phyloP scores from a whole-genome alignment of 148 eudicot species.

The Rhododendron vialii region DNA sequence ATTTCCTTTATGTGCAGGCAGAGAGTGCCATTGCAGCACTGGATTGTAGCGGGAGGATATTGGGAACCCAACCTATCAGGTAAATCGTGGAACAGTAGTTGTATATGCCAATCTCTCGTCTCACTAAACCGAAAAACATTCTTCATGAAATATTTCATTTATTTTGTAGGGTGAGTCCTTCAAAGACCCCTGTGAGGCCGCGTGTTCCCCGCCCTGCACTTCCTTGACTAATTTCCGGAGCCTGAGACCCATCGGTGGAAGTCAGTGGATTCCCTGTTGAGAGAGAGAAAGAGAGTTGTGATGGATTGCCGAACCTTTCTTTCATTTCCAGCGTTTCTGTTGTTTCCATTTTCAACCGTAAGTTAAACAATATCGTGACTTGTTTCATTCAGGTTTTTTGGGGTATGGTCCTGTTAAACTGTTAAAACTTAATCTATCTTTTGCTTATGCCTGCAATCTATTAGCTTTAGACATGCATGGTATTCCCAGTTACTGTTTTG shows the following conservation, averaged over 20 bases:
- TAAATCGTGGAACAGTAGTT: conserved; percentile 12
- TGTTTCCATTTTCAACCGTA: conserved; percentile 2
- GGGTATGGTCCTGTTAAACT: conserved; percentile 4
- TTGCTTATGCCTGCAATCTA: conserved; percentile 9
- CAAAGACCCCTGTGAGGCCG: conserved; percentile 97
- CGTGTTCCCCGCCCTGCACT: conserved; percentile 44
- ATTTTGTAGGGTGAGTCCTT: conserved; percentile 83
- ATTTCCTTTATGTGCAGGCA: conserved; percentile 53
- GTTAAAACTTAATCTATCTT: not conserved
- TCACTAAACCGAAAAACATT: not conserved
- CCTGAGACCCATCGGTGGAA: not conserved
- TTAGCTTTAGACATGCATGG: not conserved
- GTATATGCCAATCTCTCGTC: not conserved
- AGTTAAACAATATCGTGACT: conserved; percentile 6
- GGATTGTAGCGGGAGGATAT: conserved; percentile 71
- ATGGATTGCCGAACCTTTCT: conserved; percentile 11
- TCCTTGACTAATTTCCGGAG: conserved; percentile 16
- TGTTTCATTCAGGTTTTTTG: conserved; percentile 16
- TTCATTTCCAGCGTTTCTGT: conserved; percentile 16
- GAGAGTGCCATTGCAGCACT: conserved; percentile 81
- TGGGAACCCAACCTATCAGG: conserved; percentile 87
- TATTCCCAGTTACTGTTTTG: not conserved
- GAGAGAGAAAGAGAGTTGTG: not conserved
- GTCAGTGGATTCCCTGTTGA: conserved; percentile 6
- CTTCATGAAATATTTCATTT: not conserved